phyloP scores from a whole-genome alignment of 768 basidiomycete species.

The Pisolithus tinctorius region DNA sequence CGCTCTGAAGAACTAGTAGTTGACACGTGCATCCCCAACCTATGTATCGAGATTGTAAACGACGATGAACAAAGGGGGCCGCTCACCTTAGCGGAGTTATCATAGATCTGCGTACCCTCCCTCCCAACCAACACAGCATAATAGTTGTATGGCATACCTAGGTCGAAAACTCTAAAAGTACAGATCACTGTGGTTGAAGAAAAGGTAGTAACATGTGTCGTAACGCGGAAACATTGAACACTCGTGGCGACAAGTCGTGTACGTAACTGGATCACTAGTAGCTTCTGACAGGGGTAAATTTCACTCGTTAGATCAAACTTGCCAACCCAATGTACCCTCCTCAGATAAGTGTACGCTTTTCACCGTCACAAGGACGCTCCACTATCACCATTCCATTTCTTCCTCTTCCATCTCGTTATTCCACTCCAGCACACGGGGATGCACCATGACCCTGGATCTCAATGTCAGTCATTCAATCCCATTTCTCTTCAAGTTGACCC shows the following conservation, averaged over 20 bases:
- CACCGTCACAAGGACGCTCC: constrained; percentile 9
- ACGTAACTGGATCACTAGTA: too few relatives aligned
- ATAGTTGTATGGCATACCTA: constrained; percentile 14
- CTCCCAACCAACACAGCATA: constrained; percentile 32
- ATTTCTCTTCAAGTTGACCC: constrained; percentile 11
- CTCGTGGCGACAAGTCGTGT: too few relatives aligned
- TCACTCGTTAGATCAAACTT: neutral
- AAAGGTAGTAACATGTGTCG: neutral
- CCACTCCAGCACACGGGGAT: constrained; percentile 60
- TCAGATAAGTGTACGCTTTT: too few relatives aligned
- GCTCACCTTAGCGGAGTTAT: constrained; percentile 22
- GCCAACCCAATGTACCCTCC: constrained; percentile 20
- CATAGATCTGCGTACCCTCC: constrained; percentile 27
- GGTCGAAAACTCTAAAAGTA: neutral
- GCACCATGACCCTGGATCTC: constrained; percentile 49
- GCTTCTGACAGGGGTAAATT: neutral
- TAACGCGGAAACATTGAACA: neutral
- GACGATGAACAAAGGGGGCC: neutral
- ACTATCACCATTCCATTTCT: constrained; percentile 1
- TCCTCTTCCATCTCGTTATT: constrained; percentile 28
- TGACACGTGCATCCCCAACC: too few relatives aligned
- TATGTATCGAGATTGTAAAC: too few relatives aligned
- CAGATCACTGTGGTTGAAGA: neutral
- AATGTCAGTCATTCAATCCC: neutral
- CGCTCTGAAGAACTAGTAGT: neutral